phyloP scores from a whole-genome alignment of 257 asterid genomes.

The Solanum clarkiae region DNA sequence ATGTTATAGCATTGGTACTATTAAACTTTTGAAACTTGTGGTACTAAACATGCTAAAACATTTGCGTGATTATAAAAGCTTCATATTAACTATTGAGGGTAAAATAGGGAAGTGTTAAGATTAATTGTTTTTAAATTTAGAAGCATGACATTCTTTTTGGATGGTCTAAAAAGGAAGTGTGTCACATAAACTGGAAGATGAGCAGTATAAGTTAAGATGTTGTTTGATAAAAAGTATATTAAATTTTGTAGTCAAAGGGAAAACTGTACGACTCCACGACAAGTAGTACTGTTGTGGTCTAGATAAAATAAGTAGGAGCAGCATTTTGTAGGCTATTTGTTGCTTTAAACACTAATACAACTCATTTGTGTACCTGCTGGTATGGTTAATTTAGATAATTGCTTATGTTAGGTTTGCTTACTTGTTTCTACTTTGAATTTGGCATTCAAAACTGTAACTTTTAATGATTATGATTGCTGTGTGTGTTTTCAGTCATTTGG shows the following conservation, averaged over 20 bases:
- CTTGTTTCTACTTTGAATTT: background rate
- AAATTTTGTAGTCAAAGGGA: background rate
- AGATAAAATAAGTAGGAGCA: background rate
- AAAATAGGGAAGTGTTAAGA: background rate
- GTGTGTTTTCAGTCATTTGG: constrained; percentile 60
- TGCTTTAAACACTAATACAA: background rate
- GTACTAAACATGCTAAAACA: background rate
- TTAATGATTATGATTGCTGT: background rate
- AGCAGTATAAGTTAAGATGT: background rate
- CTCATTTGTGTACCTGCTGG: background rate
- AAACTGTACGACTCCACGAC: background rate
- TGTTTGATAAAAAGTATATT: background rate
- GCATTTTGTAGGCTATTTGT: background rate
- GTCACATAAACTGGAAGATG: background rate
- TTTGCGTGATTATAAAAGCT: background rate
- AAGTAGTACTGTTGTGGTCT: background rate
- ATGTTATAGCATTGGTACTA: background rate
- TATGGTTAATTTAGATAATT: background rate
- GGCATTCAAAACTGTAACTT: background rate
- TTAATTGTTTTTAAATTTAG: background rate
- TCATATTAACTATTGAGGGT: background rate
- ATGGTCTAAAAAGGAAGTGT: background rate
- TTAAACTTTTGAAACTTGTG: background rate
- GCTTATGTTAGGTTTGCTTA: background rate
- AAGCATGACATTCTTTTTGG: too few species aligned